Conservation (phyloP, 331 rosid species). For the Prunus yedoensis region DNA sequence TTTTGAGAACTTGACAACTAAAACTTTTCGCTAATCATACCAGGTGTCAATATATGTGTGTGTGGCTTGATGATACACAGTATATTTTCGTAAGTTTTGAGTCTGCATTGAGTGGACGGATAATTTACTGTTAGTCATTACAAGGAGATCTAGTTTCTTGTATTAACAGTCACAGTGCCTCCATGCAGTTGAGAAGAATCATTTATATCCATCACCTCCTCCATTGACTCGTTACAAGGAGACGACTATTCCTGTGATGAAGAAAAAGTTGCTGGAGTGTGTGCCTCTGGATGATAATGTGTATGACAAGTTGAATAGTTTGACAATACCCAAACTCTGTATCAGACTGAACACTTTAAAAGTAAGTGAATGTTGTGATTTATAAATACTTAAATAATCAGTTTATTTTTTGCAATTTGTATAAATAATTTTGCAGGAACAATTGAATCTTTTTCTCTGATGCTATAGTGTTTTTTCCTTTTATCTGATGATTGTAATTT, state of each 20-base stretch:
- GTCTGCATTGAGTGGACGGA: background rate
- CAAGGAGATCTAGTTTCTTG: background rate
- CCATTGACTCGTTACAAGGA: conserved; percentile 55
- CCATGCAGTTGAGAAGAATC: conserved; percentile 56
- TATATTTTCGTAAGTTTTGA: background rate
- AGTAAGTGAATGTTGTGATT: conserved; percentile 35
- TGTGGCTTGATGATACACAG: background rate
- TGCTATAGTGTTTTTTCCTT: background rate
- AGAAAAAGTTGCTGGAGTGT: conserved; percentile 44
- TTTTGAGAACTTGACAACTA: background rate
- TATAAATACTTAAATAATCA: background rate
- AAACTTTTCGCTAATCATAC: background rate
- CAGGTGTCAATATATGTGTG: background rate
- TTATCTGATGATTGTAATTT: background rate
- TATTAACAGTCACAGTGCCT: conserved; percentile 11
- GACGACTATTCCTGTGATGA: conserved; percentile 33
- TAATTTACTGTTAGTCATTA: background rate
- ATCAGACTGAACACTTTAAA: conserved; percentile 49
- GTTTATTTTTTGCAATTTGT: background rate
- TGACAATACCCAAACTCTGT: conserved; percentile 54
- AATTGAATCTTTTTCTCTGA: background rate
- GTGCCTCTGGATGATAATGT: conserved; percentile 42
- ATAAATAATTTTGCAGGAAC: conserved; percentile 4
- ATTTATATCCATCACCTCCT: conserved; percentile 51
- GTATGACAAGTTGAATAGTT: conserved; percentile 34